phyloP scores from a whole-genome alignment of 371 early-diverging fungal species.

The Parasitella parasitica region DNA sequence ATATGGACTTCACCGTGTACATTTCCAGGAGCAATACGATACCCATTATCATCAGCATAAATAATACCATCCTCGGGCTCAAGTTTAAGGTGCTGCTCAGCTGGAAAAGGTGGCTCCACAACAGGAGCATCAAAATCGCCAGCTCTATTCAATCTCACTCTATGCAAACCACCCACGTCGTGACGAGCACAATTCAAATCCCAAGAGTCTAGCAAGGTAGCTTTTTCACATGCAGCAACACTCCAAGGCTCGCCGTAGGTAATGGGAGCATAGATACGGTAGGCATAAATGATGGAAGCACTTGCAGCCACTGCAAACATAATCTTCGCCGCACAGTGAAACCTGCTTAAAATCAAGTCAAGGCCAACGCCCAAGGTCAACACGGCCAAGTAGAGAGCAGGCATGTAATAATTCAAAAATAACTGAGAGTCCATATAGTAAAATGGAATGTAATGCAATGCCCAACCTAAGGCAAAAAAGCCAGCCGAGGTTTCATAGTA shows the following conservation, averaged over 20 bases:
- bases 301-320: slow-evolving; percentile 43
- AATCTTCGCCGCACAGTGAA: slow-evolving; percentile 39
- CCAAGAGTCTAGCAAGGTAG: slow-evolving; percentile 10
- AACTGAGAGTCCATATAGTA: slow-evolving; percentile 94
- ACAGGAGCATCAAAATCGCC: not conserved
- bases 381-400: slow-evolving; percentile 85
- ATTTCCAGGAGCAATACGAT: not conserved
- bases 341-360: slow-evolving; percentile 68
- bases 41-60: not conserved
- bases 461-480: slow-evolving; percentile 88
- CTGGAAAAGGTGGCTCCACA: not conserved
- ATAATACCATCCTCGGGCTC: not conserved
- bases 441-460: slow-evolving; percentile 94
- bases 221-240: slow-evolving; percentile 10
- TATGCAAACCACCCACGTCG: not conserved
- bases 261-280: slow-evolving; percentile 71
- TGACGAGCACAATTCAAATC: slow-evolving; percentile 10
- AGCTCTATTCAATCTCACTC: not conserved
- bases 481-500: slow-evolving; percentile 70
- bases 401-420: slow-evolving; percentile 98
- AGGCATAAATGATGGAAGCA: slow-evolving; percentile 43
- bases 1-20: not conserved
- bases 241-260: slow-evolving; percentile 69
- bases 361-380: slow-evolving; percentile 67
- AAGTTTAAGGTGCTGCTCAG: not conserved